Evolutionary conservation across 2,329 filamentous ascomycete genomes (phyloP).

Genomic region (Scedosporium minutisporum): DNA sequence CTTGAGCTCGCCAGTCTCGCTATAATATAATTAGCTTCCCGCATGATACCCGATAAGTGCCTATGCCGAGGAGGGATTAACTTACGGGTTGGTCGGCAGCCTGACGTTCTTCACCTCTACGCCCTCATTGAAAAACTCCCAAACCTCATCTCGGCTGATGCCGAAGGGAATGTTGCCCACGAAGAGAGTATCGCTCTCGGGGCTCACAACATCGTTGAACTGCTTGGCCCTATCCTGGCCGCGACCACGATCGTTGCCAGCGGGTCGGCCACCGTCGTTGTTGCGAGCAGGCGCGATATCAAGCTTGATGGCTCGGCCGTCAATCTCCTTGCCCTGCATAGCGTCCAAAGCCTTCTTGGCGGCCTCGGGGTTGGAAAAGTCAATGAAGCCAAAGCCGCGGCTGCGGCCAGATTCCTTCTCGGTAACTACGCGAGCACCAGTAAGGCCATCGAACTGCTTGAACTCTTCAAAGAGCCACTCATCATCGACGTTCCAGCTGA

Average conservation of each 20-base stretch:
- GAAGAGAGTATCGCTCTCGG: conserved; percentile 79
- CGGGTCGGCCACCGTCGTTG: conserved; percentile 25
- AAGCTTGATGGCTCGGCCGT: conserved; percentile 66
- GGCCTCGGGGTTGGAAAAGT: conserved; percentile 61
- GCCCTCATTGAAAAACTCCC: conserved; percentile 63
- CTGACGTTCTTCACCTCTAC: conserved; percentile 68
- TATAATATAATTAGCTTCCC: conserved; percentile 22
- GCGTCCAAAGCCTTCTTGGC: conserved; percentile 63
- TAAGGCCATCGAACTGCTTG: conserved; percentile 64
- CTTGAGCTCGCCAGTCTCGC: conserved; percentile 75
- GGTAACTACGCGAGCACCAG: conserved; percentile 69
- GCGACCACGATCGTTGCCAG: conserved; percentile 39
- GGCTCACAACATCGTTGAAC: conserved; percentile 72
- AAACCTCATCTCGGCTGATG: conserved; percentile 65
- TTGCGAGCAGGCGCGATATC: conserved; percentile 57
- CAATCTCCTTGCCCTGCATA: conserved; percentile 66
- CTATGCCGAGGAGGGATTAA: conserved; percentile 11
- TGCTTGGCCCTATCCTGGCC: conserved; percentile 54
- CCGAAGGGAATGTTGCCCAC: conserved; percentile 86
- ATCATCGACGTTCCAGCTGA: conserved; percentile 87
- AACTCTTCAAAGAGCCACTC: conserved; percentile 73
- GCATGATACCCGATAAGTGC: conserved; percentile 10
- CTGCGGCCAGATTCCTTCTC: conserved; percentile 74
- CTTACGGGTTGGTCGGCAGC: conserved; percentile 73
- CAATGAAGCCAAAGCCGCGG: conserved; percentile 89